Evolutionary conservation across 1,139 yeast species (phyloP).

Genomic region (Pichia sp.): DNA sequence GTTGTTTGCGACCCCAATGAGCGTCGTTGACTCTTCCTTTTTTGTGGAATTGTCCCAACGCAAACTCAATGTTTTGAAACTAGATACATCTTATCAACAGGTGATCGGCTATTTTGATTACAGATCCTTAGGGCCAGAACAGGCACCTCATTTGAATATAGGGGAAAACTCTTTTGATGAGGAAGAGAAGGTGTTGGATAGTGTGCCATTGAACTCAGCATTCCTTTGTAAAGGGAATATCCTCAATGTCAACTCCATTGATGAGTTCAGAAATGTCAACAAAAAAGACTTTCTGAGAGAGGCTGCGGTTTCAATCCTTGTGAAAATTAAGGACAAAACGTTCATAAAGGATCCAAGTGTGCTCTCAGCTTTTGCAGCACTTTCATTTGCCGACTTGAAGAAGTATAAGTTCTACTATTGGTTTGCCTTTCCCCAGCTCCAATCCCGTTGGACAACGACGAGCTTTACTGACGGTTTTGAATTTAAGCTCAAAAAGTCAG

Average conservation of each 20-base stretch:
- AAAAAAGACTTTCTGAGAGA: constrained; percentile 48
- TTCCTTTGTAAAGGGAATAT: constrained; percentile 28
- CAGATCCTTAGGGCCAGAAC: constrained; percentile 34
- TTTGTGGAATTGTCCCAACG: constrained; percentile 63
- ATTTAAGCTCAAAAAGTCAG: constrained; percentile 14
- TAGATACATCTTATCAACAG: constrained; percentile 41
- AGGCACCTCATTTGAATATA: constrained; percentile 38
- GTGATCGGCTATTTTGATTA: constrained; percentile 39
- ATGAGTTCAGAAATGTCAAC: constrained; percentile 65
- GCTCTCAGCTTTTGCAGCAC: constrained; percentile 45
- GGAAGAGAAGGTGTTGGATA: constrained; percentile 18
- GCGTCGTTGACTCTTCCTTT: constrained; percentile 81
- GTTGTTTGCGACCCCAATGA: constrained; percentile 47
- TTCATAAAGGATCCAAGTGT: constrained; percentile 33
- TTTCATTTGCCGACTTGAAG: constrained; percentile 82
- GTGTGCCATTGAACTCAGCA: constrained; percentile 17
- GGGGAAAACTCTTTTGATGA: constrained; percentile 31
- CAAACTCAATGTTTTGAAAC: constrained; percentile 60
- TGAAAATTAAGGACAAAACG: constrained; percentile 28
- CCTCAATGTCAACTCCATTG: constrained; percentile 72
- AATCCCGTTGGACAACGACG: constrained; percentile 36
- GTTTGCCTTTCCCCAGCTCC: constrained; percentile 72
- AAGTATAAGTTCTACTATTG: constrained; percentile 84
- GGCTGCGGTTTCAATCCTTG: constrained; percentile 33
- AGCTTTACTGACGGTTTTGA: constrained; percentile 5